Conservation (phyloP, 345 rosid species). For the Passiflora organensis region DNA sequence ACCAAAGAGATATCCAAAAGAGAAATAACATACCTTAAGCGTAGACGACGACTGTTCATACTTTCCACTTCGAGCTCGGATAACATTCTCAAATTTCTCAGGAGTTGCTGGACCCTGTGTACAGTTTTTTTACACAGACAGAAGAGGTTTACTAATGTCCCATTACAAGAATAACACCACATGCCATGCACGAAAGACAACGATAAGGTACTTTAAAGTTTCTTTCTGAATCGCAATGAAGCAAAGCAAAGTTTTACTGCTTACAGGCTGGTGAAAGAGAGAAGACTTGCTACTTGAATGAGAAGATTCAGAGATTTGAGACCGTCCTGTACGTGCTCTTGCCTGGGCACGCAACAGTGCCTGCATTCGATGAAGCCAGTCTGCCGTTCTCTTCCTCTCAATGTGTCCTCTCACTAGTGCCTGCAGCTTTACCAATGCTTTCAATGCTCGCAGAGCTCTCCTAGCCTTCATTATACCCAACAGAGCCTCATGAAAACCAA, state of each 20-base stretch:
- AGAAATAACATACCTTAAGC: slow-evolving; percentile 42
- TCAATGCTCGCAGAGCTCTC: slow-evolving; percentile 86
- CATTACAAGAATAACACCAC: no score
- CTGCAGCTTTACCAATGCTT: slow-evolving; percentile 92
- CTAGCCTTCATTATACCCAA: slow-evolving; percentile 44
- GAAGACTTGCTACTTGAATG: slow-evolving; percentile 67
- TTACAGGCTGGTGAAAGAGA: slow-evolving; percentile 57
- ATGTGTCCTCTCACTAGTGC: slow-evolving; percentile 92
- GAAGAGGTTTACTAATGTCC: no score
- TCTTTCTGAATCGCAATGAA: no score
- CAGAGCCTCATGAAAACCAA: not conserved
- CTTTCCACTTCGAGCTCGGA: slow-evolving; percentile 46
- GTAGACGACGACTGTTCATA: slow-evolving; percentile 45
- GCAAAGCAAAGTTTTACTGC: slow-evolving; percentile 1
- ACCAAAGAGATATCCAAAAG: not conserved
- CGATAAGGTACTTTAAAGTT: slow-evolving; percentile 3
- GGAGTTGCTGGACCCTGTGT: slow-evolving; percentile 82
- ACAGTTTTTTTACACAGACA: not conserved
- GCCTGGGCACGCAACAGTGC: slow-evolving; percentile 69
- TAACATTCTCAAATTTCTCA: slow-evolving; percentile 57
- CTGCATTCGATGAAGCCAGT: slow-evolving; percentile 63
- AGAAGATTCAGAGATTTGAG: slow-evolving; percentile 50
- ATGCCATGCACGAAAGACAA: not conserved
- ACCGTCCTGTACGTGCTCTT: slow-evolving; percentile 59
- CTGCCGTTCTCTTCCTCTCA: slow-evolving; percentile 59